Evolutionary conservation across 345 rosid species (phyloP).

Genomic region (Noccaea bulbosa): DNA sequence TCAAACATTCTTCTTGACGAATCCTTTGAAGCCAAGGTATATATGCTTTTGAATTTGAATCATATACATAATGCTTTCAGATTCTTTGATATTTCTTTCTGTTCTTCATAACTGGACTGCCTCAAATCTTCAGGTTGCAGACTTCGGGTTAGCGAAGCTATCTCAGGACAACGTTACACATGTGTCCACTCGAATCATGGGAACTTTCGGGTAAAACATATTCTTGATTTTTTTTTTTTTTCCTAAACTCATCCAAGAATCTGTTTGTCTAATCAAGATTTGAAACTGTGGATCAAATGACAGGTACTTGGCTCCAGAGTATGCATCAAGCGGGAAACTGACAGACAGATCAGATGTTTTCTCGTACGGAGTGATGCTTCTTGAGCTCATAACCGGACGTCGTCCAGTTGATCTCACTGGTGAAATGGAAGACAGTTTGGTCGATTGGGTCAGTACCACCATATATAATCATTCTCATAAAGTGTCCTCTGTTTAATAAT

Average conservation of each 20-base stretch:
- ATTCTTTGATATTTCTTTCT: not conserved
- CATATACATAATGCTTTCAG: not conserved
- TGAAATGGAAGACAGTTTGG: slow-evolving; percentile 88
- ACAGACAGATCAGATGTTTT: slow-evolving; percentile 93
- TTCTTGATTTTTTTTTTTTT: not conserved
- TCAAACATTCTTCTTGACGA: slow-evolving; percentile 81
- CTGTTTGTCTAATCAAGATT: slow-evolving; percentile 21
- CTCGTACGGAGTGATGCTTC: slow-evolving; percentile 84
- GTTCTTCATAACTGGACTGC: slow-evolving; percentile 6
- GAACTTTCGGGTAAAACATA: slow-evolving; percentile 85
- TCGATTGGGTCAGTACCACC: slow-evolving; percentile 70
- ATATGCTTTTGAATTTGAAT: slow-evolving; percentile 33
- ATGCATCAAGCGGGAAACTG: slow-evolving; percentile 87
- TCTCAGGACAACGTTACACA: slow-evolving; percentile 80
- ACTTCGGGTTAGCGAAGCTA: slow-evolving; percentile 89
- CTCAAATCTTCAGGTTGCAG: slow-evolving; percentile 69
- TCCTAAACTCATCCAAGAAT: slow-evolving; percentile 8
- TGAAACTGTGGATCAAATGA: not conserved
- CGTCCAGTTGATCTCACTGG: slow-evolving; percentile 63
- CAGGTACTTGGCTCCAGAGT: slow-evolving; percentile 95
- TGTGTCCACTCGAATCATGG: slow-evolving; percentile 97
- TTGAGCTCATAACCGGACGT: slow-evolving; percentile 82
- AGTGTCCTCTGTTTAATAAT: not conserved
- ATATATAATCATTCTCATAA: not conserved
- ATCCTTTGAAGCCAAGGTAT: slow-evolving; percentile 79